phyloP scores from a whole-genome alignment of 257 asterid species.

The Penstemon newberryi region DNA sequence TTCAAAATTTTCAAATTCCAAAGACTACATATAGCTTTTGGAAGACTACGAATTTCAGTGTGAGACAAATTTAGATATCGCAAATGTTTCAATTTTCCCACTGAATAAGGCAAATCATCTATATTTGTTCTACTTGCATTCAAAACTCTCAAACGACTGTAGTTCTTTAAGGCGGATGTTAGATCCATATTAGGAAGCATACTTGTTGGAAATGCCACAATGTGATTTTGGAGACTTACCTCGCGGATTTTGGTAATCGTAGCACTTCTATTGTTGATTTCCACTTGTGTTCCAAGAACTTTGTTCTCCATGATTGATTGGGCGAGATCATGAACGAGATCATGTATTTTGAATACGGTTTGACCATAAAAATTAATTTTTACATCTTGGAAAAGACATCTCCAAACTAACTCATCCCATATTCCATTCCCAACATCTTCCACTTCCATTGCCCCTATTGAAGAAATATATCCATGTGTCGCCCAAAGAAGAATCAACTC shows the following conservation, averaged over 20 bases:
- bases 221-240: neutral
- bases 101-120: conserved; percentile 8
- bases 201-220: neutral
- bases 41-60: conserved; percentile 5
- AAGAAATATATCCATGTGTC: conserved; percentile 22
- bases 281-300: neutral
- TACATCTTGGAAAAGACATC: conserved; percentile 28
- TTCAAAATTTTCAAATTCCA: conserved; percentile 30
- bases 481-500: conserved; percentile 33
- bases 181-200: neutral
- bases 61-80: conserved; percentile 23
- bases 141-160: conserved; percentile 16
- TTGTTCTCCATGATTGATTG: conserved; percentile 11
- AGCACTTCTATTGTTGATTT: neutral
- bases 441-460: conserved; percentile 16
- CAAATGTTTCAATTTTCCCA: conserved; percentile 19
- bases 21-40: conserved; percentile 20
- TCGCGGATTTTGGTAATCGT: conserved; percentile 18
- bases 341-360: conserved; percentile 24
- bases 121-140: conserved; percentile 10
- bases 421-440: conserved; percentile 27
- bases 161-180: neutral
- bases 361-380: neutral
- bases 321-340: conserved; percentile 35
- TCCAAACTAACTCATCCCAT: conserved; percentile 25